These are phyloP conservation scores for Arabis hirsuta DNA, from an alignment of 345 rosid genomes.

Conservation along the genomic window DNA sequence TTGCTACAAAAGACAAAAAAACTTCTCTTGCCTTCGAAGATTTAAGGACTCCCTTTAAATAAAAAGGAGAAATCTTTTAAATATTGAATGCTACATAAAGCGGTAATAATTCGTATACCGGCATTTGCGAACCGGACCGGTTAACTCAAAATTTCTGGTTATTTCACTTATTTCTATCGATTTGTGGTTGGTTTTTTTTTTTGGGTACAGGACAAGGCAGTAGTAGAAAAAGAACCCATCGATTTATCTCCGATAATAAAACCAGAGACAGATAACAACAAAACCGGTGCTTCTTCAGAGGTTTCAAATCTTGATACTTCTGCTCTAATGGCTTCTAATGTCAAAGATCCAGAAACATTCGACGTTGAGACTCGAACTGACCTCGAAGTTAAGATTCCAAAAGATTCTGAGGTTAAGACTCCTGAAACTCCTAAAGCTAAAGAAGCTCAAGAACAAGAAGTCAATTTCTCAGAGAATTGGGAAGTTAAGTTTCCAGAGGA, in stretches of 20 bases:
- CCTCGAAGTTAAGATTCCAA: constrained; percentile 35
- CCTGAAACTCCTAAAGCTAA: constrained; percentile 38
- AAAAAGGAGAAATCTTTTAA: not conserved
- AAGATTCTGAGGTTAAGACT: constrained; percentile 18
- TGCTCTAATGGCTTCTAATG: not conserved
- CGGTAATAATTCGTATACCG: not conserved
- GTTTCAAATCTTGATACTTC: constrained; percentile 29
- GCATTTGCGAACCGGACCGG: not conserved
- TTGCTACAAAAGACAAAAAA: constrained; percentile 11
- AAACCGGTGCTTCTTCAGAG: constrained; percentile 23
- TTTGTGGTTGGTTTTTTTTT: not conserved
- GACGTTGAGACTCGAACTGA: constrained; percentile 31
- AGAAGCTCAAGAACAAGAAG: constrained; percentile 6
- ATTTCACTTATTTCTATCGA: not conserved
- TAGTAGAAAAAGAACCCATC: constrained; percentile 13
- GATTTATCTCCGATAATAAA: not conserved
- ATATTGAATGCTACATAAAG: not conserved
- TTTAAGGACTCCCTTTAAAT: not conserved
- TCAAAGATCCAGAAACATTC: constrained; percentile 26
- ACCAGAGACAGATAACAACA: constrained; percentile 4
- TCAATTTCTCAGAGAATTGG: constrained; percentile 32
- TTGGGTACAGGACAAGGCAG: constrained; percentile 3
- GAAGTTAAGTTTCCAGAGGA: constrained; percentile 43
- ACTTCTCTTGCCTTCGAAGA: constrained; percentile 23
- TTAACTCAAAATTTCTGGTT: not conserved